Conservation (phyloP, 495 filamentous ascomycete genomes). For the Jackrogersella multiformis region DNA sequence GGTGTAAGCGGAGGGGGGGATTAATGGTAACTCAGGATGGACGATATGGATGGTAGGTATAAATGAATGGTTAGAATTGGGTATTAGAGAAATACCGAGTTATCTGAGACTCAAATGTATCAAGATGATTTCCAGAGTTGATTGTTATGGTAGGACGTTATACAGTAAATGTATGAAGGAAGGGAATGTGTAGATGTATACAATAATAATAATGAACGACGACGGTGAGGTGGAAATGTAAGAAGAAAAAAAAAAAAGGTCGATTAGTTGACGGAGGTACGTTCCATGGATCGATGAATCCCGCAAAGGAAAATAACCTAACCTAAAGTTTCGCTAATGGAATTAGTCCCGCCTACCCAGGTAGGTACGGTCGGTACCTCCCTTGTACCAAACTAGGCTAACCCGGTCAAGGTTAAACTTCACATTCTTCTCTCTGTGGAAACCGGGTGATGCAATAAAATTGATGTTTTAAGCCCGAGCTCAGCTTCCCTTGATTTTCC, state of each 20-base stretch:
- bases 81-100: conserved; percentile 30
- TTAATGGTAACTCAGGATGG: conserved; percentile 26
- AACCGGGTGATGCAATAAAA: conserved; percentile 31
- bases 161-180: conserved; percentile 4
- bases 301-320: conserved; percentile 18
- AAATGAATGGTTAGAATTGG: conserved; percentile 20
- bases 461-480: conserved; percentile 30
- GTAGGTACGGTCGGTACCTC: too few species aligned
- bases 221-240: conserved; percentile 7
- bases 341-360: conserved; percentile 3
- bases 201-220: conserved; percentile 36
- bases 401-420: conserved; percentile 13
- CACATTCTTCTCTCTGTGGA: conserved; percentile 30
- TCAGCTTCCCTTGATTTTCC: conserved; percentile 24
- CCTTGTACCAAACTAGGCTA: conserved; percentile 7
- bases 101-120: conserved; percentile 8
- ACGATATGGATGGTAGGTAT: conserved; percentile 8
- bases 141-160: conserved; percentile 2
- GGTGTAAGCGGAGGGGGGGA: conserved; percentile 45
- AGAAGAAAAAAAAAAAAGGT: conserved; percentile 24
- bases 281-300: background rate
- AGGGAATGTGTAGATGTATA: conserved; percentile 10
- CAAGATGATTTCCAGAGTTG: background rate
- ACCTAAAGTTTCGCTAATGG: conserved; percentile 6
- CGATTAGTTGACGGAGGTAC: conserved; percentile 21